Evolutionary conservation across 257 asterid genomes (phyloP).

Genomic region (Solanum virginianum): DNA sequence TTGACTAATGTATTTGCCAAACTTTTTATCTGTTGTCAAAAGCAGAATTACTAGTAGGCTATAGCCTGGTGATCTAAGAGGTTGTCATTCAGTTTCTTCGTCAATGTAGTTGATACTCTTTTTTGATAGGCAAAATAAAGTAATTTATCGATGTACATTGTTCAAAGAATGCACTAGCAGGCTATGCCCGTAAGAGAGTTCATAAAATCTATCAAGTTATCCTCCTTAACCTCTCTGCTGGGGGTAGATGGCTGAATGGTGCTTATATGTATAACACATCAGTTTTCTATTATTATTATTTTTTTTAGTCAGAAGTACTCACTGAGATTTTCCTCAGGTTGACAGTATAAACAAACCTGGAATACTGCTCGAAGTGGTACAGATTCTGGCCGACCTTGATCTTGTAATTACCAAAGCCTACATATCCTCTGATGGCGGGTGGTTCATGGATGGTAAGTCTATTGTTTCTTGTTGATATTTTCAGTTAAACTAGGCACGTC

Average conservation of each 20-base stretch:
- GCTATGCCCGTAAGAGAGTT: neutral
- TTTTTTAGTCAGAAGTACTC: neutral
- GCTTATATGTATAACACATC: too few relatives aligned
- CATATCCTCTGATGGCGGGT: conserved; percentile 93
- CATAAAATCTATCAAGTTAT: neutral
- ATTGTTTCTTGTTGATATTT: neutral
- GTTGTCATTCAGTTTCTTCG: neutral
- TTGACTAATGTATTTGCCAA: neutral
- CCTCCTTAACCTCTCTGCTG: neutral
- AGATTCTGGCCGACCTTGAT: conserved; percentile 87
- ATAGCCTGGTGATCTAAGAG: neutral
- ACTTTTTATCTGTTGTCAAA: neutral
- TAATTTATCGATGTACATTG: neutral
- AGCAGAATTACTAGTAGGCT: neutral
- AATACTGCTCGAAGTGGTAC: conserved; percentile 95
- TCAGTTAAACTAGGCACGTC: neutral
- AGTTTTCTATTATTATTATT: neutral
- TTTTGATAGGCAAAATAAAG: neutral
- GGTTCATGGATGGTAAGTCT: conserved; percentile 97
- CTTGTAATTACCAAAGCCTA: conserved; percentile 91
- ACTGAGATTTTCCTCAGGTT: conserved; percentile 36
- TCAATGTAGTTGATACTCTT: neutral
- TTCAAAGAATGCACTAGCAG: neutral
- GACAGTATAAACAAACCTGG: conserved; percentile 99
- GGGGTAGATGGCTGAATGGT: neutral